Evolutionary conservation across 306 rosid species (phyloP), one percentile per base, ranked within the genome.

Genomic region (Vigna reflexopilosa): DNA sequence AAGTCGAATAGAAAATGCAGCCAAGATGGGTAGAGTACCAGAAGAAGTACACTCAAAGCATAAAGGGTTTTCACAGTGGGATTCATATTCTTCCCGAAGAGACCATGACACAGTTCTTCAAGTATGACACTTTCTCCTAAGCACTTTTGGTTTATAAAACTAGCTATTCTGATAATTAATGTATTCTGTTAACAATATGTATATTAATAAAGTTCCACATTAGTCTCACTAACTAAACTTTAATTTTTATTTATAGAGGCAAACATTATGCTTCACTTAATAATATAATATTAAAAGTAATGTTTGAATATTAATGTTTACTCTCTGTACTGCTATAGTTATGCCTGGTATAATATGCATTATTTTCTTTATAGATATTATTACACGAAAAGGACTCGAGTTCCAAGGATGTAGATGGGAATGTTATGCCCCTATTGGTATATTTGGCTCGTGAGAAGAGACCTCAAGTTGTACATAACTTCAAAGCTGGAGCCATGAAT

Each of bases 401-500:
- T 68, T 77, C 84, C 62, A 83, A 20, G 52, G 97, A 92, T 63
- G 79, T 49, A 59, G 85, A 86, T 73, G 97, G 93, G 7, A 66
- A 69, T 52, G 69, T 16, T 42, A 55, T 94, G 83, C 97, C 98
- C 76, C 77, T 88, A 80, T 73, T 94, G 28, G 96, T 92, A 49
- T 94, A 94, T 85, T 80, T 94, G 82, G 94, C 97, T 22, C 85
- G 98, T 1, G 98, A 91, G 83, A 94, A 94, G 82, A 87, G 98
- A 40, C 96, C 96, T 15, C 91, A 85, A 70, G 79, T 88, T 49
- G 57, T 97, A 90, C 70, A 87, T 68, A 24, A 91, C 84, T 94
- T 86, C 88, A 94, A 94, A 85, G 97, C 96, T 9, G 98, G 98
- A 74, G 94, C 98, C 19, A 89, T 90, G 94, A 94, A 94, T 85